phyloP scores from a whole-genome alignment of 2,329 filamentous ascomycete species.

The Neurospora crassa region DNA sequence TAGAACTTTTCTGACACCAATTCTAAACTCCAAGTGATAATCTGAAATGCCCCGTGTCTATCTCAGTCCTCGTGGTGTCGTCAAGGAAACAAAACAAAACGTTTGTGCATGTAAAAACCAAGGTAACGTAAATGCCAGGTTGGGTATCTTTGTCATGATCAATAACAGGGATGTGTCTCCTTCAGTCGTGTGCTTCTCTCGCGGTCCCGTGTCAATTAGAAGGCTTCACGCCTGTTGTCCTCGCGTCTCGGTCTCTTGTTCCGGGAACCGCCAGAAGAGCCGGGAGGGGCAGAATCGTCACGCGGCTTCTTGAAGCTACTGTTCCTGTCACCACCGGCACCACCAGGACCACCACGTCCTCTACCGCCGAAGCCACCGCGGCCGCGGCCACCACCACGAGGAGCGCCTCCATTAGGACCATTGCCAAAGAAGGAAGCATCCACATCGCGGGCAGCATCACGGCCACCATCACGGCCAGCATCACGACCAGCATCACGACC shows the following conservation, averaged over 20 bases:
- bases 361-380: not conserved
- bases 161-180: not conserved
- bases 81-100: not conserved
- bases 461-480: not conserved
- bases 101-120: not conserved
- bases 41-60: not conserved
- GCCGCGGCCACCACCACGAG: not conserved
- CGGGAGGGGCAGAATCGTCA: not conserved
- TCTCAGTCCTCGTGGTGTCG: not conserved
- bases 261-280: not conserved
- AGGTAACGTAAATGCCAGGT: not conserved
- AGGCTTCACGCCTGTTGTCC: not conserved
- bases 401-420: not conserved
- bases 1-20: not conserved
- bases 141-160: not conserved
- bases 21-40: not conserved
- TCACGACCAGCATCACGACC: not conserved
- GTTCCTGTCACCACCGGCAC: not conserved
- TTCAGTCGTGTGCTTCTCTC: not conserved
- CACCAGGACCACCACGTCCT: not conserved
- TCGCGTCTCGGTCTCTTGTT: not conserved
- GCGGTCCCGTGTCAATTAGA: not conserved
- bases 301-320: not conserved
- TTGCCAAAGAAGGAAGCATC: not conserved
- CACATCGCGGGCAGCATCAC: not conserved